A percentile compares a stretch with the other conserved stretches of the same genome.
These are phyloP conservation scores for Euphrasia confusa DNA, from an alignment of 257 asterid genomes.

Conservation along the genomic window DNA sequence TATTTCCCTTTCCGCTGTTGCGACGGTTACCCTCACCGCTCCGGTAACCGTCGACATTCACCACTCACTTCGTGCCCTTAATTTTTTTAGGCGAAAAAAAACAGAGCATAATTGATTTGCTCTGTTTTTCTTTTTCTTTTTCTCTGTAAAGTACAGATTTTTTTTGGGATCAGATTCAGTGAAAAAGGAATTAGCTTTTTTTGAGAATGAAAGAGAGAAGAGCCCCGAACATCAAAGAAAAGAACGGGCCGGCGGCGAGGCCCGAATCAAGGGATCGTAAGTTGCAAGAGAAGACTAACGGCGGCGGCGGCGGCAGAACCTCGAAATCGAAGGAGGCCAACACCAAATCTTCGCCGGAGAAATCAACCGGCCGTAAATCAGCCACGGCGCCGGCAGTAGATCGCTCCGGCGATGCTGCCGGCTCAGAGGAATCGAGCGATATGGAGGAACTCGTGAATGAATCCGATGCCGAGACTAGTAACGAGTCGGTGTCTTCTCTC, in stretches of 20 bases:
- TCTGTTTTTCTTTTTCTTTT: not conserved
- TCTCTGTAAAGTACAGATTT: too few relatives aligned
- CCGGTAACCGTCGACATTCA: constrained; percentile 34
- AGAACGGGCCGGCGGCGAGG: constrained; percentile 43
- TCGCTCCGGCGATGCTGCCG: too few relatives aligned
- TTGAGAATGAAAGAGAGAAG: constrained; percentile 74
- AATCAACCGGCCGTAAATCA: constrained; percentile 26
- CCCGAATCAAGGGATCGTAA: constrained; percentile 50
- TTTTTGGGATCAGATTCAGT: too few relatives aligned
- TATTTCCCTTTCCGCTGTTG: not conserved
- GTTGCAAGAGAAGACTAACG: constrained; percentile 39
- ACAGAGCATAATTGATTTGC: not conserved
- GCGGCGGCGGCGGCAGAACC: constrained; percentile 29
- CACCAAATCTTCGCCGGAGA: constrained; percentile 39
- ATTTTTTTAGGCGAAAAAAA: too few relatives aligned
- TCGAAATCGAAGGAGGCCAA: constrained; percentile 45
- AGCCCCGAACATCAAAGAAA: constrained; percentile 47
- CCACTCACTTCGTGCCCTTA: constrained; percentile 24
- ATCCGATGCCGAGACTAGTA: not conserved
- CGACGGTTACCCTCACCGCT: constrained; percentile 26
- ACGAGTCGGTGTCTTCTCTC: not conserved
- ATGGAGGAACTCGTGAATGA: not conserved
- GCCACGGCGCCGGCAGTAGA: not conserved
- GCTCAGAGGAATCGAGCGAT: not conserved
- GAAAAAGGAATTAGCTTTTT: not conserved